phyloP scores from a whole-genome alignment of 2,329 filamentous ascomycete species.

The Rhytidhysteron rufulum region DNA sequence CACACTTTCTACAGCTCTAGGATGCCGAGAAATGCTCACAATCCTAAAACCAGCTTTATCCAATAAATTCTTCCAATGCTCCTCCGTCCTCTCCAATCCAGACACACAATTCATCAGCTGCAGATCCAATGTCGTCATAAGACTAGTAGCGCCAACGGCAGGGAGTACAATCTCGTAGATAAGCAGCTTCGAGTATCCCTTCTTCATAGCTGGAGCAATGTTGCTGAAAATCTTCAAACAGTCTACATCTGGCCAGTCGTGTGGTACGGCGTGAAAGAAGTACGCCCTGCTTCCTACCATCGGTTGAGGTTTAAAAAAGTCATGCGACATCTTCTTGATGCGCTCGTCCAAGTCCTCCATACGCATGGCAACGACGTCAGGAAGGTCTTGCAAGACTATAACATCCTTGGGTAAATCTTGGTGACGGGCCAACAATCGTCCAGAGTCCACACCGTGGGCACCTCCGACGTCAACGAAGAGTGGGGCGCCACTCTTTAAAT shows the following conservation, averaged over 20 bases:
- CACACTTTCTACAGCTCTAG: slow-evolving; percentile 7
- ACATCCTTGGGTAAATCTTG: slow-evolving; percentile 4
- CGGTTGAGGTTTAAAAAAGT: too few relatives aligned
- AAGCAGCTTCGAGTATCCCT: too few relatives aligned
- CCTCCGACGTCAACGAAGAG: slow-evolving; percentile 9
- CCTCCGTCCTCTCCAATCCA: slow-evolving; percentile 8
- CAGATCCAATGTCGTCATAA: slow-evolving; percentile 8
- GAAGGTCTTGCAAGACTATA: slow-evolving; percentile 7
- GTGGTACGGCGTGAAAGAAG: too few relatives aligned
- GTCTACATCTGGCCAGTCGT: too few relatives aligned
- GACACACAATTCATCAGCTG: slow-evolving; percentile 8
- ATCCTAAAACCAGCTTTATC: slow-evolving; percentile 5
- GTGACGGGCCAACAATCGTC: slow-evolving; percentile 3
- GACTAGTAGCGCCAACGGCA: slow-evolving; percentile 6
- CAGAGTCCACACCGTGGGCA: slow-evolving; percentile 7
- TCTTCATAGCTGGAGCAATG: too few relatives aligned
- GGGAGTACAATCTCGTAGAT: too few relatives aligned
- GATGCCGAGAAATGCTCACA: slow-evolving; percentile 5
- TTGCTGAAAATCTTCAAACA: too few relatives aligned
- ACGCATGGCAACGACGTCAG: slow-evolving; percentile 4
- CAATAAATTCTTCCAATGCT: slow-evolving; percentile 7
- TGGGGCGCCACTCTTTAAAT: slow-evolving; percentile 3
- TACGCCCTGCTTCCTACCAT: too few relatives aligned
- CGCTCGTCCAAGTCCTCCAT: not conserved
- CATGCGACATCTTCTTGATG: slow-evolving; percentile 1